A percentile compares a stretch with the other conserved stretches of the same genome.
Conservation (phyloP, 345 rosid genomes). For the Atalantia buxifolia region DNA sequence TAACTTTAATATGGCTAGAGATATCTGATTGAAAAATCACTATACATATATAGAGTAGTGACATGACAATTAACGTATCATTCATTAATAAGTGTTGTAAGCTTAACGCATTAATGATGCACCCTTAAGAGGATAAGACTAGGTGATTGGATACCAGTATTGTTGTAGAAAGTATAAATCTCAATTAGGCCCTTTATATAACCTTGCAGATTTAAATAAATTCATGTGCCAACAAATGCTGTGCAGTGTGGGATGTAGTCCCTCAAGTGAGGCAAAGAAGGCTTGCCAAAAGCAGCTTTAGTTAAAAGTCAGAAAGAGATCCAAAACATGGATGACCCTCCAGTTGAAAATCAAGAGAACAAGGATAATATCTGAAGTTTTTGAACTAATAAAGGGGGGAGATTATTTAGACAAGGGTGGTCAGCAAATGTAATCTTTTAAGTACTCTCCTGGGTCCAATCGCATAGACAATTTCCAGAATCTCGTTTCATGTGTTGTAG, state of each 20-base stretch:
- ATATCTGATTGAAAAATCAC: too few species aligned
- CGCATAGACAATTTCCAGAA: conserved; percentile 18
- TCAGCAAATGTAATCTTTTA: conserved; percentile 21
- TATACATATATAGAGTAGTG: too few species aligned
- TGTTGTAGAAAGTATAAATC: conserved; percentile 5
- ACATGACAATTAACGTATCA: too few species aligned
- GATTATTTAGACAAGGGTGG: conserved; percentile 23
- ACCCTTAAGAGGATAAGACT: neutral
- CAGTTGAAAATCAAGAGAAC: conserved; percentile 38
- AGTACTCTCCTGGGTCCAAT: conserved; percentile 20
- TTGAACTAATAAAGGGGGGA: neutral
- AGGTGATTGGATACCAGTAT: neutral
- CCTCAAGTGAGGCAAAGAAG: conserved; percentile 23
- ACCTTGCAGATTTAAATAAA: neutral
- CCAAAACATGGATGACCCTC: conserved; percentile 25
- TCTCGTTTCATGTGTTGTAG: conserved; percentile 23
- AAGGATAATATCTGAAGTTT: conserved; percentile 11
- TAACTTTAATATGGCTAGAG: too few species aligned
- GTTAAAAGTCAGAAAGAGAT: conserved; percentile 1
- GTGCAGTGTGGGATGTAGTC: conserved; percentile 13
- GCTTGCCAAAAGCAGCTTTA: conserved; percentile 4
- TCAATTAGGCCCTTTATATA: conserved; percentile 3
- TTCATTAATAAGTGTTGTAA: neutral
- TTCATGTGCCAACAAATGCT: conserved; percentile 4
- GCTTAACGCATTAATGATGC: neutral